Conservation (phyloP, 805 yeast species). For the Saccharomycopsis selenospora region DNA sequence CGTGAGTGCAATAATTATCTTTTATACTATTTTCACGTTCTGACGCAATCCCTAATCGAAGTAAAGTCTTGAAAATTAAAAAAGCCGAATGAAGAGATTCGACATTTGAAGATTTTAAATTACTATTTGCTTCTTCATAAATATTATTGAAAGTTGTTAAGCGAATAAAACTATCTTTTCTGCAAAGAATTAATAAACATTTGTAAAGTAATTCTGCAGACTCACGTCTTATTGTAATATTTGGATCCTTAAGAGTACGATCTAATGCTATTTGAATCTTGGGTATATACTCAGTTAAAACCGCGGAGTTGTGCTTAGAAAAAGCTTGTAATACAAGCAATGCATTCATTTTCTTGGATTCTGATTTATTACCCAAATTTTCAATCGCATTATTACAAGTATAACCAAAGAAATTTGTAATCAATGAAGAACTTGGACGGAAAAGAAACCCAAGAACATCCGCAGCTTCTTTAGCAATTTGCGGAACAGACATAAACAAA, state of each 20-base stretch:
- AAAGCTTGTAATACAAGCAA: slow-evolving; percentile 13
- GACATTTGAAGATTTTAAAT: slow-evolving; percentile 9
- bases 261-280: slow-evolving; percentile 8
- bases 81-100: slow-evolving; percentile 19
- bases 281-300: slow-evolving; percentile 8
- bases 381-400: slow-evolving; percentile 18
- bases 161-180: slow-evolving; percentile 25
- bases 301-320: slow-evolving; percentile 18
- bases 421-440: slow-evolving; percentile 18
- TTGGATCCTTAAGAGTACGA: slow-evolving; percentile 14
- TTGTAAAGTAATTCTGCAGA: slow-evolving; percentile 29
- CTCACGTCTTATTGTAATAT: slow-evolving; percentile 11
- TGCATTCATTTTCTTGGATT: slow-evolving; percentile 12
- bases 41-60: not conserved
- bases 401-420: slow-evolving; percentile 15
- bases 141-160: slow-evolving; percentile 6
- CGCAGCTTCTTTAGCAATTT: slow-evolving; percentile 17
- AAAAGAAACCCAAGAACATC: slow-evolving; percentile 18
- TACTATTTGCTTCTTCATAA: slow-evolving; percentile 11
- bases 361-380: slow-evolving; percentile 16
- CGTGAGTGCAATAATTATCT: not conserved
- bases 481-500: slow-evolving; percentile 12
- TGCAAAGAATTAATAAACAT: slow-evolving; percentile 35
- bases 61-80: slow-evolving; percentile 16
- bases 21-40: not conserved